Conservation (phyloP, 129 eudicot species). For the sunflower (Helianthus annuus) region DNA sequence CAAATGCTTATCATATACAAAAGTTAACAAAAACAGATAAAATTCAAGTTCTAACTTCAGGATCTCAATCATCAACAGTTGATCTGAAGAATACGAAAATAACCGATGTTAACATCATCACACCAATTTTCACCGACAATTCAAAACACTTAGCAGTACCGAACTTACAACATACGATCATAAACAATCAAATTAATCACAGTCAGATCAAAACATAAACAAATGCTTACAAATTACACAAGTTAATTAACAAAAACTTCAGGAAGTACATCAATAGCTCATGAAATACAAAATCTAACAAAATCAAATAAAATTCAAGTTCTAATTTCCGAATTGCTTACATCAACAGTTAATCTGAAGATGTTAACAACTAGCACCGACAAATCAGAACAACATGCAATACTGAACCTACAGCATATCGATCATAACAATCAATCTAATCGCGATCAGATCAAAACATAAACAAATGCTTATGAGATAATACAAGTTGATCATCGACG, state of each 20-base stretch:
- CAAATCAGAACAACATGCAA: neutral
- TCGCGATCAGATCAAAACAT: conserved; percentile 15
- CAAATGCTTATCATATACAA: too few species aligned
- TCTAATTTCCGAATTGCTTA: neutral
- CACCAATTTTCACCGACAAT: neutral
- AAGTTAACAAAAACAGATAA: neutral
- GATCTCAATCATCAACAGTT: conserved; percentile 9
- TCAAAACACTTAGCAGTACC: too few species aligned
- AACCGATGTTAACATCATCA: neutral
- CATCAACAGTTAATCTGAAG: conserved; percentile 3
- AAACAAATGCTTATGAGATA: too few species aligned
- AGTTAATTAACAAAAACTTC: too few species aligned
- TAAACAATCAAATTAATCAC: too few species aligned
- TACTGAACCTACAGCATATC: neutral
- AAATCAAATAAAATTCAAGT: too few species aligned
- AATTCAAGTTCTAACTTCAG: neutral
- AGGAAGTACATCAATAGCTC: too few species aligned
- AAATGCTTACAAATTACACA: too few species aligned
- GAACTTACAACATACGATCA: too few species aligned
- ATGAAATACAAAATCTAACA: too few species aligned
- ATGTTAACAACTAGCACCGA: neutral
- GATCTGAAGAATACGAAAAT: neutral
- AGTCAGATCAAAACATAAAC: too few species aligned
- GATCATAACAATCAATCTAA: conserved; percentile 6
- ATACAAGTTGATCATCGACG: neutral